Evolutionary conservation across 768 basidiomycete species (phyloP), one percentile per base, ranked within the genome.

Genomic region (Kondoa malvinella): DNA sequence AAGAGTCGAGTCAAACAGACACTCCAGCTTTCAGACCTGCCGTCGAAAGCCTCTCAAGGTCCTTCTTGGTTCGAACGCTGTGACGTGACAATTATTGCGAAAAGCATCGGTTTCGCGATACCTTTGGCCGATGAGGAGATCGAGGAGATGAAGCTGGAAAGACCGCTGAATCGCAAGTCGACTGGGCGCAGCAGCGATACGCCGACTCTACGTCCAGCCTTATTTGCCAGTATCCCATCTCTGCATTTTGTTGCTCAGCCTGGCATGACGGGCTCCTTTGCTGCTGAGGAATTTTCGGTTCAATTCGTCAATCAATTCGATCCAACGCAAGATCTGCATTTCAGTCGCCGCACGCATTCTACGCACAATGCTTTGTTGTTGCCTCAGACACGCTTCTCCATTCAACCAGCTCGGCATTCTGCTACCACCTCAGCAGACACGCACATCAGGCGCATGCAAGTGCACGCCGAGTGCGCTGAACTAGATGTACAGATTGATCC

Each of bases 31-130:
- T 63, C 64, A n/a, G 66, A 66, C 8, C 61, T 63, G 34, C 15
- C 34, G 33, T 40, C 31, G n/a, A 25, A 66, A 62, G 50, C 57
- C 17, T 25, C 64, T 16, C 50, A 57, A 16, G 59, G 69, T 4
- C 59, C 72, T 0, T 75, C 76, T 1, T 77, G 78, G 78, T 73
- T 81, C 50, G 76, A 77, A 57, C 74, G 77, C 16, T 75, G 76
- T 30, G 72, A 77, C n/a, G 64, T 81, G 31, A 73, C 74, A 4
- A 70, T 81, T 21, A 69, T 76, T 32, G 72, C 79, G 67, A 78
- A 80, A 31, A 84, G 86, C 71, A 81, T 96, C 34, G 92, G 92
- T n/a, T 83, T 91, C 1, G 92, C 90, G 3, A 89, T 97, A 72
- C 94, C 94, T 0, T 80, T 96, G 30, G 82, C 82, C 0, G 80